Evolutionary conservation across 345 rosid species (phyloP), one percentile per base, ranked within the genome.

Genomic region (Pelargonium nanum): DNA sequence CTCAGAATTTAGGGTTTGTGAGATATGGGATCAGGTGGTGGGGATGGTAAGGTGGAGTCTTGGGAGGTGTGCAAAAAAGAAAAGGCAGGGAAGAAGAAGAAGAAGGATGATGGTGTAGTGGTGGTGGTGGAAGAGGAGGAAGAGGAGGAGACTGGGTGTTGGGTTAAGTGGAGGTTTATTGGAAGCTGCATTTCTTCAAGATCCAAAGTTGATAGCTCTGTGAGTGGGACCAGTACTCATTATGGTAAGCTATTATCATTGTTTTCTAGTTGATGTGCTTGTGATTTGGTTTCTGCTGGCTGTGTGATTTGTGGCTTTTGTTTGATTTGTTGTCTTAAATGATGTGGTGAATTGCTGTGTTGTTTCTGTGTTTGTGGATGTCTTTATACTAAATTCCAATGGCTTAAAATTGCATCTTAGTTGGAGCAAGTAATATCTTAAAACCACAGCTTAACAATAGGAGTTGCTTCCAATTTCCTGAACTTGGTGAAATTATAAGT

Each of bases 191-290:
- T 81, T 64, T 74, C 81, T 81, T 75, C 89, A 26, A 81, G 81
- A 81, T 77, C 89, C 69, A 79, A 81, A 58, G 74, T 79, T 64
- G 86, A 81, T 75, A 81, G 75, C 73, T 79, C 89, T 61, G 68
- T 70, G 66, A 77, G 70, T 79, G 86, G 77, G 59, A 72, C 76
- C 64, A 75, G 72, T 25, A 68, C 73, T 30, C 76, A 77, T 55
- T 83, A 65, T 69, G 82, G 72, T 62, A 26, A 60, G 15, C 50
- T 17, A 6, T 24, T 24, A 59, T 55, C 50, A 22, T 15, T 59
- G 50, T 54, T 23, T 5, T 22, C 9, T 55, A 17, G 13, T 15
- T 9, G 2, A 40, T 6, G 48, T 6, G 15, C 15, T 55, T 55
- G 16, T 55, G 22, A 19, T 55, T 55, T 55, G 26, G 19, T 55